Evolutionary conservation across 257 asterid species (phyloP), one percentile per base, ranked within the genome.

Genomic region (Thymus quinquecostatus): DNA sequence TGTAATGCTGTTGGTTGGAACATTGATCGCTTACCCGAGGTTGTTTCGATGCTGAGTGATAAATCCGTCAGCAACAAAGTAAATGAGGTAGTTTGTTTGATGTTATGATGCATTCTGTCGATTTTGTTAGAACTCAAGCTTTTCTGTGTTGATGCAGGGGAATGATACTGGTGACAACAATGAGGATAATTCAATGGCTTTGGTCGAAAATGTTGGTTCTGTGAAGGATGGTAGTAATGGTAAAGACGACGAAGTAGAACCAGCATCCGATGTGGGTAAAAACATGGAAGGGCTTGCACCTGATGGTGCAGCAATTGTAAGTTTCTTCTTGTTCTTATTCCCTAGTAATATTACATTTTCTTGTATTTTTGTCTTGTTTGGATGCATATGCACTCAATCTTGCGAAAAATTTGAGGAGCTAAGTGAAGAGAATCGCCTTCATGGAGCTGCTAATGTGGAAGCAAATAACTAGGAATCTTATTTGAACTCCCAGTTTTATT

Each of bases 1-100:
- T 93, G 97, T 62, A 80, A 87, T 79, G 78, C 86, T 77, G 89
- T 91, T 83, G 91, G 96, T 50, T 93, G 98, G 98, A 94, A 89
- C 49, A 81, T 87, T 63, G 63, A 87, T 83, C 65, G 73, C 64
- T 87, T 92, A 47, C 76, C 88, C 10, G 13, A 78, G 14, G 60
- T 85, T 78, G 87, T 61, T 47, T 82, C 89, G 4, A 59, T 64
- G 74, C 55, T 84, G 54, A 65, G 79, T 50, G 81, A 56, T 40
- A 77, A 77, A 45, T 60, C 77, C 5, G 70, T 38, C 7, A 73
- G 66, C 54, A 59, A 59, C 13, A 71, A 62, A 76, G 87, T 85
- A 60, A 62, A 27, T 50, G 67, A 43, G 61, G 5, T 45, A 8
- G 13, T 55, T 10, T 33, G 10, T 63, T 38, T 29, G 55, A 71